Percentiles rank a stretch among this genome's conserved stretches.
Evolutionary conservation across 257 asterid species (phyloP).

Genomic region (Capsicum pubescens): DNA sequence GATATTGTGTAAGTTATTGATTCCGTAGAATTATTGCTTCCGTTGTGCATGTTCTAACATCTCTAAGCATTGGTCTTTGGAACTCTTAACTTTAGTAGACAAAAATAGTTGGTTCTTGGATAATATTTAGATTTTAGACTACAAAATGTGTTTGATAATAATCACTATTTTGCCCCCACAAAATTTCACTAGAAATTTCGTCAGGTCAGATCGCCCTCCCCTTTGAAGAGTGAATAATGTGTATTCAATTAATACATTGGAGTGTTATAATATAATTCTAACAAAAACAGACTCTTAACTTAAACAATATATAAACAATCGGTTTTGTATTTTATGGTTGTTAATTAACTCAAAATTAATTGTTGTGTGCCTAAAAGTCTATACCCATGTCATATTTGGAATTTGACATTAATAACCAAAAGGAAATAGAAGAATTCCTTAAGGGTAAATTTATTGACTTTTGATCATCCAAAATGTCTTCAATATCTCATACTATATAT

Average conservation of each 20-base stretch:
- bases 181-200: too few relatives aligned
- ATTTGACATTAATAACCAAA: background rate
- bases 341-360: background rate
- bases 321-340: background rate
- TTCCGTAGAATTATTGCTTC: too few relatives aligned
- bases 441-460: background rate
- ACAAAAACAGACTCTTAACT: background rate
- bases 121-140: too few relatives aligned
- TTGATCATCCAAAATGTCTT: background rate
- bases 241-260: background rate
- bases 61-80: too few relatives aligned
- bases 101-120: too few relatives aligned
- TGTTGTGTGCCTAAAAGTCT: background rate
- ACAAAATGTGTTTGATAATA: too few relatives aligned
- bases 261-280: background rate
- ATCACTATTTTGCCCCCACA: too few relatives aligned
- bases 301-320: background rate
- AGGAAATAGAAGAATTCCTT: background rate
- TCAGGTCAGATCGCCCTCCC: too few relatives aligned
- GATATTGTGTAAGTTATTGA: too few relatives aligned
- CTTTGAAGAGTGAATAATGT: background rate
- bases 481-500: background rate
- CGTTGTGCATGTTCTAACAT: too few relatives aligned
- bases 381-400: background rate
- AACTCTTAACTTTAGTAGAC: too few relatives aligned